Evolutionary conservation across 345 rosid species (phyloP), one percentile per base, ranked within the genome.

Genomic region (Trapa bicornis): DNA sequence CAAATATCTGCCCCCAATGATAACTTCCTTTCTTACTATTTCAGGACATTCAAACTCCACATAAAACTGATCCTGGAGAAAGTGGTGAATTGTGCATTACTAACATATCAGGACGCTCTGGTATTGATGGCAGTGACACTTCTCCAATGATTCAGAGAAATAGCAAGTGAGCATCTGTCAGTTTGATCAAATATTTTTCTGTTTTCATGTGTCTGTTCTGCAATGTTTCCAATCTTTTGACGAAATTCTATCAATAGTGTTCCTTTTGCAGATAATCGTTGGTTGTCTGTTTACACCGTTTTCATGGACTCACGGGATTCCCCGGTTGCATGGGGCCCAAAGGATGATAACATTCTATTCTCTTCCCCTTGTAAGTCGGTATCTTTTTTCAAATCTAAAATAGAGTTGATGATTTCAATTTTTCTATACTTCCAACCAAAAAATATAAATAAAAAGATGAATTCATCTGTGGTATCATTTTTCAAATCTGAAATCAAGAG

Each of bases 251-350:
- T 58, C 71, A 73, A 78, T 73, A 67, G 74, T 76, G 29, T 76
- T 76, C 68, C 72, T 76, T 22, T 22, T 58, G 74, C 67, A 71
- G 82, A 85, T 70, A 83, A 76, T 41, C 83, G 75, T 43, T 90
- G 95, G 95, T 81, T 72, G 71, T 83, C 80, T 1, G 81, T 87
- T 73, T 87, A 90, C 71, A 90, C 82, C 15, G 97, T 90, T 17
- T 84, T 88, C 73, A 47, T 77, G 79, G 87, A 81, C 77, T 72
- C 82, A 69, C 70, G 77, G 47, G 73, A 75, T 79, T 83, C 89
- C 65, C 92, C 97, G 42, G 86, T 76, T 68, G 70, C 73, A 67
- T 84, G 74, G 71, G 70, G 37, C 45, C 53, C 62, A 37, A 68
- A 70, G 35, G 71, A 78, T 41, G 57, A 47, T 65, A 73, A 57